These are phyloP conservation scores for Ceratocystis huliohia DNA, from an alignment of 2,329 filamentous ascomycete genomes.

Conservation along the genomic window DNA sequence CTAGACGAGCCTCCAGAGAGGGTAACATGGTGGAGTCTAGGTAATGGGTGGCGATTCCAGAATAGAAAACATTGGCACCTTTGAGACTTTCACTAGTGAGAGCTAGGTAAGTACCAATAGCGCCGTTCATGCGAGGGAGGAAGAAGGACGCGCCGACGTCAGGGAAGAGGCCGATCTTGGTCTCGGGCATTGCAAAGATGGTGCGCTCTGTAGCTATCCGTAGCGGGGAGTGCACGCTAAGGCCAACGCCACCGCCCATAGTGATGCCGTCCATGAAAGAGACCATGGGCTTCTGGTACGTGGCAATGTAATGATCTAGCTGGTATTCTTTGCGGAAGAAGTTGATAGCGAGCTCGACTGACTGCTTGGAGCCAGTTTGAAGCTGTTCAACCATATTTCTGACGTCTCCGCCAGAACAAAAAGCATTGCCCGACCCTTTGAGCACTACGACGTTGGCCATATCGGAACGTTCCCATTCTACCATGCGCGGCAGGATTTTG, in stretches of 20 bases:
- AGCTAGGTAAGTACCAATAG: constrained; percentile 81
- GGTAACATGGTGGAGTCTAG: constrained; percentile 79
- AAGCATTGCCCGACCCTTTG: constrained; percentile 77
- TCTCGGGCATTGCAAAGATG: constrained; percentile 96
- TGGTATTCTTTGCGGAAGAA: constrained; percentile 96
- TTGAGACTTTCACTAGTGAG: constrained; percentile 74
- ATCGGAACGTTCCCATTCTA: constrained; percentile 91
- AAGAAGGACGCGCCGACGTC: constrained; percentile 97
- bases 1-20: constrained; percentile 68
- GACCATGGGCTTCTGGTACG: constrained; percentile 83
- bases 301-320: constrained; percentile 89
- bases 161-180: constrained; percentile 95
- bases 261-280: constrained; percentile 96
- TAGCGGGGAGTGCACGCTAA: constrained; percentile 91
- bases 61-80: constrained; percentile 77
- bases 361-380: constrained; percentile 56
- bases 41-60: constrained; percentile 91
- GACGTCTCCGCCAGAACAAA: constrained; percentile 92
- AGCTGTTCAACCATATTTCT: constrained; percentile 63
- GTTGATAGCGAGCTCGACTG: constrained; percentile 46
- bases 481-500: constrained; percentile 79
- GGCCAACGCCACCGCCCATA: constrained; percentile 92
- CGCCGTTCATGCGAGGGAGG: constrained; percentile 75
- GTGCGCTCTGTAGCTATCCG: constrained; percentile 93
- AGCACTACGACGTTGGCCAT: constrained; percentile 86